Conservation (phyloP, 495 filamentous ascomycete genomes). For the Xylaria flabelliformis region DNA sequence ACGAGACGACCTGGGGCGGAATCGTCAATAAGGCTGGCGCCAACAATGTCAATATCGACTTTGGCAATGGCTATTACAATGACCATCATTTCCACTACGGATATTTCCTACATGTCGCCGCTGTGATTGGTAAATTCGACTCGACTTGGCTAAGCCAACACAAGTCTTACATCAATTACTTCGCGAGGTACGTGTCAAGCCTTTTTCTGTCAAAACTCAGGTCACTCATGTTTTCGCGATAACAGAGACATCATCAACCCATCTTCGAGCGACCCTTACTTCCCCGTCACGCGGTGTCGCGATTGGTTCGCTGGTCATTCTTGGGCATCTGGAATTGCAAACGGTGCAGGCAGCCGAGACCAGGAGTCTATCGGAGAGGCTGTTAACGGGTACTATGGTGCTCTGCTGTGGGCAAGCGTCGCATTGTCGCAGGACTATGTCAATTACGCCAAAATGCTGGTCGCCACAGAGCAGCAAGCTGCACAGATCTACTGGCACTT, state of each 20-base stretch:
- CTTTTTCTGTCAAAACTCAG: not conserved
- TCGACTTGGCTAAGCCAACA: not conserved
- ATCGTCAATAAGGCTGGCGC: conserved; percentile 2
- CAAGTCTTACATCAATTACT: not conserved
- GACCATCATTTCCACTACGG: conserved; percentile 4
- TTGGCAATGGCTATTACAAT: conserved; percentile 3
- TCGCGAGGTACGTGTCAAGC: not conserved
- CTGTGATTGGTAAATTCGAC: not conserved
- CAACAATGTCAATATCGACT: not conserved
- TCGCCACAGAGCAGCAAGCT: not conserved
- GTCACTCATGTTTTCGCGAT: not conserved
- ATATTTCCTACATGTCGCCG: conserved; percentile 1
- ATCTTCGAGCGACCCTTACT: conserved; percentile 1
- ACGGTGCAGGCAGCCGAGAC: not conserved
- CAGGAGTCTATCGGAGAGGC: not conserved
- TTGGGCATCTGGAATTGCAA: not conserved
- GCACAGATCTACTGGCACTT: conserved; percentile 3
- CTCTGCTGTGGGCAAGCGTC: conserved; percentile 1
- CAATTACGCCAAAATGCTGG: conserved; percentile 1
- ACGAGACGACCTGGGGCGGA: conserved; percentile 6
- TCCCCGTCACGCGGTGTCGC: not conserved
- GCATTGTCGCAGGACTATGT: not conserved
- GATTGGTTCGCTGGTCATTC: conserved; percentile 2
- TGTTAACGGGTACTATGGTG: not conserved
- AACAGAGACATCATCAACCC: conserved; percentile 5